phyloP scores from a whole-genome alignment of 495 filamentous ascomycete species.

The Penicillium chermesinum region DNA sequence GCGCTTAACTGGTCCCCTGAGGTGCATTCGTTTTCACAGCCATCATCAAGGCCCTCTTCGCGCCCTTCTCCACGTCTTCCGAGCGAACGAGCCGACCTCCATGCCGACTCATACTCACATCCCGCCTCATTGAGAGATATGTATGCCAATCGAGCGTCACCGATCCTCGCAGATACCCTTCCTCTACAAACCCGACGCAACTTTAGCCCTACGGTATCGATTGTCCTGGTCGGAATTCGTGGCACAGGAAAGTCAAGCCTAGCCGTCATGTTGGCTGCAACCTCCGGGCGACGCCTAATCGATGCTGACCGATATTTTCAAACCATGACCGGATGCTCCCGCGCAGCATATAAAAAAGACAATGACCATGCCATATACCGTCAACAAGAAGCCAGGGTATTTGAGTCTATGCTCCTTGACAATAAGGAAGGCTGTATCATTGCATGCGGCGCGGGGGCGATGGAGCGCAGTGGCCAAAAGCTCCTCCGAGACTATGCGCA shows the following conservation, averaged over 20 bases:
- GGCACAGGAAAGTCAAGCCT: slow-evolving; percentile 74
- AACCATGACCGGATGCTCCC: slow-evolving; percentile 57
- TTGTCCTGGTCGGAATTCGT: slow-evolving; percentile 70
- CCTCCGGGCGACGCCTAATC: slow-evolving; percentile 63
- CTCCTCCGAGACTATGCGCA: slow-evolving; percentile 44
- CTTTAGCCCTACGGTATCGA: slow-evolving; percentile 60
- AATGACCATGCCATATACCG: slow-evolving; percentile 58
- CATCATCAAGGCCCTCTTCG: slow-evolving; percentile 11
- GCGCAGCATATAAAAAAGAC: slow-evolving; percentile 54
- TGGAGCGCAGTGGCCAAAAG: slow-evolving; percentile 40
- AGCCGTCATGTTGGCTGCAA: slow-evolving; percentile 70
- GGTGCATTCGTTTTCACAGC: background rate
- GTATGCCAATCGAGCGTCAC: slow-evolving; percentile 31
- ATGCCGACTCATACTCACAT: slow-evolving; percentile 18
- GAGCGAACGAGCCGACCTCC: slow-evolving; percentile 20
- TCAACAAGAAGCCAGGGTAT: slow-evolving; percentile 54
- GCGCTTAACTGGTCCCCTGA: background rate
- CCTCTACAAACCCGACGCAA: slow-evolving; percentile 25
- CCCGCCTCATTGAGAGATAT: slow-evolving; percentile 24
- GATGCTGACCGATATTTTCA: slow-evolving; percentile 69
- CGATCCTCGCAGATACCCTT: slow-evolving; percentile 25
- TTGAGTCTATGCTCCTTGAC: slow-evolving; percentile 57
- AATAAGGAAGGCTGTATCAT: slow-evolving; percentile 65
- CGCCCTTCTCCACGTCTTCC: slow-evolving; percentile 13
- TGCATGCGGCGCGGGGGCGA: slow-evolving; percentile 56